These are phyloP conservation scores for Sapria himalayana DNA, from an alignment of 345 rosid genomes.

Conservation along the genomic window DNA sequence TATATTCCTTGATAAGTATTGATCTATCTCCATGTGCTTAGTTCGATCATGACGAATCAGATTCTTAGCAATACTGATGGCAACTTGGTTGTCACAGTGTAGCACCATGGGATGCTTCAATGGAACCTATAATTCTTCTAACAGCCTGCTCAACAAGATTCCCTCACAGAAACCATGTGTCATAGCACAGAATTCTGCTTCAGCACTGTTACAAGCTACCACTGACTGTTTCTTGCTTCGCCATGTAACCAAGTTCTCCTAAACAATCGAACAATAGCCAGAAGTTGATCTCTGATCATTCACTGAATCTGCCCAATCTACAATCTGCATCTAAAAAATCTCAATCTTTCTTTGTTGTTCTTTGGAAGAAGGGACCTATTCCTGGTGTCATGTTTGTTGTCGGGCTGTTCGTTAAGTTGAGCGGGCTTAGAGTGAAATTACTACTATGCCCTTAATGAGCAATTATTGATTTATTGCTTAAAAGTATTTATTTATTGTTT, in stretches of 20 bases:
- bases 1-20: background rate
- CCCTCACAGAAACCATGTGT: constrained; percentile 1
- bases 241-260: background rate
- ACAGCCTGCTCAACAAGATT: background rate
- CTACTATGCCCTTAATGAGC: too few relatives aligned
- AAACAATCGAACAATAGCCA: background rate
- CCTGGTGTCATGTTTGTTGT: too few relatives aligned
- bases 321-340: too few relatives aligned
- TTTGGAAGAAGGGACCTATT: too few relatives aligned
- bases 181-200: background rate
- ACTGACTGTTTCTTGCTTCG: background rate
- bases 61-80: constrained; percentile 1
- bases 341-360: too few relatives aligned
- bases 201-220: background rate
- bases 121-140: background rate
- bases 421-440: too few relatives aligned
- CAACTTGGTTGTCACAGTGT: background rate
- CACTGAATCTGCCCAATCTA: background rate
- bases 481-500: too few relatives aligned
- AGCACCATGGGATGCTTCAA: background rate
- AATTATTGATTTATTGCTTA: too few relatives aligned
- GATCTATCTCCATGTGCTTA: constrained; percentile 3
- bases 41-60: background rate
- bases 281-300: background rate
- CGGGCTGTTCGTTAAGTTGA: too few relatives aligned